Evolutionary conservation across 2,329 filamentous ascomycete genomes (phyloP), one percentile per base, ranked within the genome.

Genomic region (Cladophialophora bantiana): DNA sequence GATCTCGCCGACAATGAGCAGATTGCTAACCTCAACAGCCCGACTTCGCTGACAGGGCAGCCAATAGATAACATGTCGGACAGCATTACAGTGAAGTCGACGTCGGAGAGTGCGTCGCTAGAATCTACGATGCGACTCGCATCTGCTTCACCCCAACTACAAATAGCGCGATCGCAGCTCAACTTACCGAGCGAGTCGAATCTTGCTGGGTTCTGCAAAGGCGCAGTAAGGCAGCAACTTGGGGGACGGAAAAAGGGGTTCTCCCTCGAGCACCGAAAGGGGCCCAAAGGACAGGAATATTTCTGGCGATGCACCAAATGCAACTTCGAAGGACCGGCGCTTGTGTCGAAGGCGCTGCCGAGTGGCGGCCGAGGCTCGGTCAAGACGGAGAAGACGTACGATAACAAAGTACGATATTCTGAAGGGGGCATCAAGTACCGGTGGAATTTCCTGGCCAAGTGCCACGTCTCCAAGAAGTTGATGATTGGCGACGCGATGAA

Each of bases 391-490:
- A 70, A 69, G 48, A 71, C 68, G 20, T 76, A 73, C 50, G 77
- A 80, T 64, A 70, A 66, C 3, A 67, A 66, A 3, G 70, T 79
- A 1, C 73, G 75, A 15, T 67, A 70, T 0, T 72, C 75, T 18
- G 56, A 63, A 7, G 64, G 75, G 15, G 79, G 80, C 0, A 74
- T 83, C 34, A 77, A 77, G n/a, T 81, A 81, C 64, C 78, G 81
- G 4, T 83, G 81, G 79, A 70, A 74, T 9, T 83, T 83, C 66
- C 75, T 83, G 2, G 81, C 81, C 13, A 83, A 83, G 69, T 77
- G 73, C 13, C 81, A 83, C 71, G 75, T 82, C 4, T 65, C 76
- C 4, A 73, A 76, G 66, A 77, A 76, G 58, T 73, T 74, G 31
- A 72, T 73, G 1, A 60, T 62, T 26, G 60, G 73, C 69, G 56